Percentiles rank a stretch among this genome's conserved stretches.
Conservation (phyloP, 1,139 yeast species). For the Candida dubliniensis region DNA sequence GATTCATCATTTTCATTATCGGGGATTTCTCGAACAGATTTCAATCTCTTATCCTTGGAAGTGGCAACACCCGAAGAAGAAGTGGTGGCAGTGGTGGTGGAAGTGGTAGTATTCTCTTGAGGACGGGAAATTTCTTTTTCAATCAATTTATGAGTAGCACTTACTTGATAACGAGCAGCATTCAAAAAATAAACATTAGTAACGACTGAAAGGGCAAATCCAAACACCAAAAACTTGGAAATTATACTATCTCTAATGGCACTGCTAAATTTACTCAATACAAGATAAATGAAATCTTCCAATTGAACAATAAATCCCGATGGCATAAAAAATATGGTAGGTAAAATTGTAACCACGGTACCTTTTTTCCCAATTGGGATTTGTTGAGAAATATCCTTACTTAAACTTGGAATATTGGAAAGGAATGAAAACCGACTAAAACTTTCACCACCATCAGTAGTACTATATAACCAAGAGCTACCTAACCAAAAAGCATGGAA, state of each 20-base stretch:
- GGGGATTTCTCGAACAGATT: slow-evolving; percentile 1
- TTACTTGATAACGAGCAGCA: slow-evolving; percentile 62
- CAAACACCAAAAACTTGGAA: slow-evolving; percentile 73
- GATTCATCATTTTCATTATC: slow-evolving; percentile 12
- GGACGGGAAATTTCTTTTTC: slow-evolving; percentile 41
- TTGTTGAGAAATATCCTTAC: slow-evolving; percentile 42
- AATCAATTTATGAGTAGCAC: slow-evolving; percentile 44
- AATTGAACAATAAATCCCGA: slow-evolving; percentile 59
- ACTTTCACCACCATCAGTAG: slow-evolving; percentile 17
- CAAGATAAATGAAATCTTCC: slow-evolving; percentile 60
- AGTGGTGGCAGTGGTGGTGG: background rate
- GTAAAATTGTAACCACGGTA: slow-evolving; percentile 64
- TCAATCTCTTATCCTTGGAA: slow-evolving; percentile 5
- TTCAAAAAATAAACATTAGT: slow-evolving; percentile 83
- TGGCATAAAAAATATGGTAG: slow-evolving; percentile 70
- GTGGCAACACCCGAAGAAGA: background rate
- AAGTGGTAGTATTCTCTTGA: slow-evolving; percentile 9
- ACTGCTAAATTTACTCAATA: slow-evolving; percentile 58
- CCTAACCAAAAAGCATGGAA: slow-evolving; percentile 78
- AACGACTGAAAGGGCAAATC: slow-evolving; percentile 72
- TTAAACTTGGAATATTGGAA: slow-evolving; percentile 30
- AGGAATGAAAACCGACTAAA: slow-evolving; percentile 15
- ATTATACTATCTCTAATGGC: slow-evolving; percentile 84
- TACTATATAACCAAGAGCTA: slow-evolving; percentile 66
- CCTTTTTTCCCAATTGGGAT: slow-evolving; percentile 48